Percentiles rank a stretch among this genome's conserved stretches.
Evolutionary conservation across 2,329 filamentous ascomycete species (phyloP).

Genomic region (Penicillium oxalicum): DNA sequence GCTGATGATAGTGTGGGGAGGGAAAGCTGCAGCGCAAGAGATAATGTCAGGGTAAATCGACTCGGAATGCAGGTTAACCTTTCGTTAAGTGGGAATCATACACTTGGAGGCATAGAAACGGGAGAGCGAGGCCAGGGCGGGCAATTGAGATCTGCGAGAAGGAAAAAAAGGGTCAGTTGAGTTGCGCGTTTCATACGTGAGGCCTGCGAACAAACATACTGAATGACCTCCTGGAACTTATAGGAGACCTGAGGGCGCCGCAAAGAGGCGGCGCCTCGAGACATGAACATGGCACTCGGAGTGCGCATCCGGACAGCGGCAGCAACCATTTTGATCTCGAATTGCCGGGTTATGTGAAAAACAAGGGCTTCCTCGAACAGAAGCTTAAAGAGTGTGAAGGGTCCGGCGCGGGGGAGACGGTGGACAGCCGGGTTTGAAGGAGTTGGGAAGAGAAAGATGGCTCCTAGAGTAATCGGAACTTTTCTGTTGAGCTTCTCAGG

Average conservation of each 20-base stretch:
- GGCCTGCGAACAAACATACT: constrained; percentile 28
- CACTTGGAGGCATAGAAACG: constrained; percentile 66
- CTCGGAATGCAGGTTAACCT: constrained; percentile 3
- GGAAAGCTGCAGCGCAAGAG: constrained; percentile 63
- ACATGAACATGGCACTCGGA: constrained; percentile 39
- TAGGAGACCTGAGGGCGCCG: constrained; percentile 42
- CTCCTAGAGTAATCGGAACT: constrained; percentile 27
- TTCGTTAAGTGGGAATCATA: constrained; percentile 33
- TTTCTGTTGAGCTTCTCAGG: constrained; percentile 37
- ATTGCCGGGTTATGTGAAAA: constrained; percentile 23
- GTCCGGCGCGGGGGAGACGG: constrained; percentile 15
- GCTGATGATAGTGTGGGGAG: constrained; percentile 87
- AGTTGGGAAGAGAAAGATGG: constrained; percentile 27
- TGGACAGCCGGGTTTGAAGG: constrained; percentile 21
- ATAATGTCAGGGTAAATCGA: constrained; percentile 12
- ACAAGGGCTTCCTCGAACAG: constrained; percentile 20
- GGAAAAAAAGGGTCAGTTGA: background rate
- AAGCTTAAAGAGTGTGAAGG: constrained; percentile 13
- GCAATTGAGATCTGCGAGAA: constrained; percentile 37
- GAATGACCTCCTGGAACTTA: constrained; percentile 38
- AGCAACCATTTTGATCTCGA: constrained; percentile 49
- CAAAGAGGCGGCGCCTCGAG: constrained; percentile 39
- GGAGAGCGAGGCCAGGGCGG: constrained; percentile 55
- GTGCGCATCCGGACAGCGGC: constrained; percentile 43
- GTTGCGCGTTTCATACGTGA: background rate